Evolutionary conservation across 495 filamentous ascomycete species (phyloP), one percentile per base, ranked within the genome.

Genomic region (Penicillium mononematosum): DNA sequence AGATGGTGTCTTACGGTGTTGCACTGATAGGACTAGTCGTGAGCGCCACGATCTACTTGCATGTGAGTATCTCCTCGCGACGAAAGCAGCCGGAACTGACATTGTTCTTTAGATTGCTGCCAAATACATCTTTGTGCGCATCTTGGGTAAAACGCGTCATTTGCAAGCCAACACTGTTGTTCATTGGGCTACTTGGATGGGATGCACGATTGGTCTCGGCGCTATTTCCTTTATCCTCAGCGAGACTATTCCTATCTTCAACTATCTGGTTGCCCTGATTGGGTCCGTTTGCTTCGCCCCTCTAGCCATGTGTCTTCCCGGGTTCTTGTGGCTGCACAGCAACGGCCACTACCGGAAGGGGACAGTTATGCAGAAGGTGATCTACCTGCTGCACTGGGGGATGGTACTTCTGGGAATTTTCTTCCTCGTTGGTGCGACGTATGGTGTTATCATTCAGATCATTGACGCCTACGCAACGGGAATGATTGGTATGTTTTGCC

Each of bases 1-100:
- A 85, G 56, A 88, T 88, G 71, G 63, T 74, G 16, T 83, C 88
- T 4, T 95, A 88, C 61, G 89, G 89, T 24, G 73, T 93, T 50
- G 89, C 87, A 10, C 67, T 89, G 10, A 83, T 88, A 0, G 88
- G 87, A 16, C 55, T 75, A 11, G 58, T 78, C 31, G 58, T 76
- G 25, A 64, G 62, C 11, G 67, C 81, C 44, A 82, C 87, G 31
- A 82, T 91, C 59, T 86, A 88, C 65, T 81, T 81, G 61, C 77
- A 81, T 44, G 76, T 80, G 7, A 53, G 58, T 36, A 34, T 17
- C 16, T 36, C 31, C n/a, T 16, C 5, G 19, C 10, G 10, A 7
- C 10, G 3, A 1, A 24, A 16, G 3, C 0, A 25, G 5, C 2
- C 0, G 10, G 3, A 25, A 16, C 50, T 29, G 7, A 44, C 19